These are phyloP conservation scores for Pholiota adiposa DNA, from an alignment of 1,284 basidiomycete genomes.

Conservation along the genomic window DNA sequence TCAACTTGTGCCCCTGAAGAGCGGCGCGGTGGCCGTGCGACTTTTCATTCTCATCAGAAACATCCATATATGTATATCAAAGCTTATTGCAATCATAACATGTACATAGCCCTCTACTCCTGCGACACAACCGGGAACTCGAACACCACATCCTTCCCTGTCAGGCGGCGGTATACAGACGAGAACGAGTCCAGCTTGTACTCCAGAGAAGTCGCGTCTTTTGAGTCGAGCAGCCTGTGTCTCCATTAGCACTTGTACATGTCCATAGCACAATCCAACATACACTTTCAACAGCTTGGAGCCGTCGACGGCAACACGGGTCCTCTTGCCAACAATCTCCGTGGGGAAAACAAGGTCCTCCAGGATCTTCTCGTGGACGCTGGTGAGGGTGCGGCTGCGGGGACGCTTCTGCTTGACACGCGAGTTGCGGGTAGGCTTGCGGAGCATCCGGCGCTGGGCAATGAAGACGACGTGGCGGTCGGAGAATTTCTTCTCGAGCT, in stretches of 20 bases:
- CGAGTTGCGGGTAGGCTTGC: conserved; percentile 95
- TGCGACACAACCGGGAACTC: conserved; percentile 80
- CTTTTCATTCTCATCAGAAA: conserved; percentile 16
- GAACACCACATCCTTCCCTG: conserved; percentile 93
- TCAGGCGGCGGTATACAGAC: conserved; percentile 92
- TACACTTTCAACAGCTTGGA: conserved; percentile 95
- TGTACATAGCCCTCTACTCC: conserved; percentile 23
- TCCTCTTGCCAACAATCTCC: conserved; percentile 98
- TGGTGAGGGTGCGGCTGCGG: conserved; percentile 95
- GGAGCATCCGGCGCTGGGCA: conserved; percentile 97
- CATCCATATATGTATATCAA: conserved; percentile 16
- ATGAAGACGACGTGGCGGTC: conserved; percentile 99
- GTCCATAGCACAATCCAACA: conserved; percentile 37
- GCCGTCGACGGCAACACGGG: conserved; percentile 88
- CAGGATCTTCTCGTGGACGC: conserved; percentile 97
- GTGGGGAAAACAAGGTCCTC: conserved; percentile 99
- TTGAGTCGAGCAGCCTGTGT: conserved; percentile 92
- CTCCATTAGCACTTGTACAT: conserved; percentile 13
- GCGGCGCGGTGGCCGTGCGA: conserved; percentile 29
- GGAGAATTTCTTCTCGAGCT: conserved; percentile 99
- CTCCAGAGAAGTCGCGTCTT: conserved; percentile 98
- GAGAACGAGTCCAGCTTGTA: conserved; percentile 99
- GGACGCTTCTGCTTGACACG: conserved; percentile 96
- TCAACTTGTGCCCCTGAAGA: conserved; percentile 30
- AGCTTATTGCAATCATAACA: conserved; percentile 11